phyloP scores from a whole-genome alignment of 805 yeast genomes.

The Helenozyma rhizophorensis region DNA sequence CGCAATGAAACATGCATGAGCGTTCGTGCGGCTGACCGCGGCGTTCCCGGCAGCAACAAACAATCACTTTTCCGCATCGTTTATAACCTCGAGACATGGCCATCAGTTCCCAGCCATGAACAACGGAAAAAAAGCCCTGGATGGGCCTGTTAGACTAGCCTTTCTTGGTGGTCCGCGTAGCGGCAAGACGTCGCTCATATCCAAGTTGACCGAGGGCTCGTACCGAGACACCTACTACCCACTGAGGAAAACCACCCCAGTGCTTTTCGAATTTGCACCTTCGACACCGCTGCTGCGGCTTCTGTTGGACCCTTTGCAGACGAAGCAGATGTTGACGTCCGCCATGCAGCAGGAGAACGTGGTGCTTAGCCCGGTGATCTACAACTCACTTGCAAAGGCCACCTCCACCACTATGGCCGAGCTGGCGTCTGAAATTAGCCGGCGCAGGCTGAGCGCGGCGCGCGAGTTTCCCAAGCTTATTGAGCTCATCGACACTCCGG shows the following conservation, averaged over 20 bases:
- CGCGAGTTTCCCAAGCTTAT: constrained; percentile 48
- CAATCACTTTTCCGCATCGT: neutral
- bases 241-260: constrained; percentile 57
- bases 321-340: constrained; percentile 10
- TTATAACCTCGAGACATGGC: neutral
- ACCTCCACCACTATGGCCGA: too few relatives aligned
- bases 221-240: constrained; percentile 73
- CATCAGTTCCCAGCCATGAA: neutral
- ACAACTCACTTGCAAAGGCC: constrained; percentile 13
- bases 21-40: too few relatives aligned
- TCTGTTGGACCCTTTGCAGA: constrained; percentile 22
- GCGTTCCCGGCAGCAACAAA: too few relatives aligned
- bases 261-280: constrained; percentile 53
- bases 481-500: constrained; percentile 74
- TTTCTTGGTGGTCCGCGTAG: constrained; percentile 55
- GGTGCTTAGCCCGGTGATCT: constrained; percentile 28
- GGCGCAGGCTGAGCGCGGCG: constrained; percentile 3
- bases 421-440: too few relatives aligned
- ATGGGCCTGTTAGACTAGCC: constrained; percentile 52
- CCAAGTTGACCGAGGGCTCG: constrained; percentile 43
- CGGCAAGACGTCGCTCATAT: constrained; percentile 59
- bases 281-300: constrained; percentile 10
- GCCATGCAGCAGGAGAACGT: constrained; percentile 12
- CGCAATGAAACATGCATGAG: too few relatives aligned
- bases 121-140: too few relatives aligned